Conservation (phyloP, 805 yeast genomes). For the Dipodascus geniculatus region DNA sequence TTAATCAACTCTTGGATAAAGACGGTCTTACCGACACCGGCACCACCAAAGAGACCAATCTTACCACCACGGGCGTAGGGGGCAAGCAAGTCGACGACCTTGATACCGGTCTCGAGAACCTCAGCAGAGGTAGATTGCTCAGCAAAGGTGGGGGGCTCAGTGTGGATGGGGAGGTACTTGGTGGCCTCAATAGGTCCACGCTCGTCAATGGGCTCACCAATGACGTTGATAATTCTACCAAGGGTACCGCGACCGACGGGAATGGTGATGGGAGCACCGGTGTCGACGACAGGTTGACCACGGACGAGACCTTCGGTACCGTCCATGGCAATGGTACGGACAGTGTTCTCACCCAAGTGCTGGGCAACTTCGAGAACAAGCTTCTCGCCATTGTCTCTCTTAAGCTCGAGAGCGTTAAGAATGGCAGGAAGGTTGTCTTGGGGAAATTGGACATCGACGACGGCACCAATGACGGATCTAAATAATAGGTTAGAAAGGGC, state of each 20-base stretch:
- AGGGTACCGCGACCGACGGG: slow-evolving; percentile 99
- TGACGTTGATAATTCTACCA: slow-evolving; percentile 94
- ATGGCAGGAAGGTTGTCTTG: slow-evolving; percentile 96
- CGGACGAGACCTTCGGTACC: slow-evolving; percentile 99
- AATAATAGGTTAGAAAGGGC: neutral
- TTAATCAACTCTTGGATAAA: slow-evolving; percentile 98
- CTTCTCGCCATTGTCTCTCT: slow-evolving; percentile 58
- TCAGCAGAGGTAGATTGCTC: slow-evolving; percentile 98
- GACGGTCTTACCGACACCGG: slow-evolving; percentile 99
- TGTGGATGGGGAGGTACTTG: slow-evolving; percentile 95
- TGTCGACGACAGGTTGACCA: slow-evolving; percentile 84
- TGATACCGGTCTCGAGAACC: slow-evolving; percentile 98
- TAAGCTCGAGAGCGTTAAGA: slow-evolving; percentile 89
- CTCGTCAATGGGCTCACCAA: slow-evolving; percentile 99
- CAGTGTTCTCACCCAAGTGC: slow-evolving; percentile 99
- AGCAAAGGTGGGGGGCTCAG: slow-evolving; percentile 92
- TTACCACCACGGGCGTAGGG: slow-evolving; percentile 99
- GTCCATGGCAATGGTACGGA: slow-evolving; percentile 99
- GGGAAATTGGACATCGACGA: slow-evolving; percentile 95
- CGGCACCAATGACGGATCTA: slow-evolving; percentile 98
- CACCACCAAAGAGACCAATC: slow-evolving; percentile 99
- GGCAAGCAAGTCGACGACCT: slow-evolving; percentile 97
- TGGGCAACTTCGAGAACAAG: slow-evolving; percentile 97
- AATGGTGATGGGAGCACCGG: slow-evolving; percentile 97
- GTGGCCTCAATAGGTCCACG: slow-evolving; percentile 95